Conservation (phyloP, 2,329 filamentous ascomycete genomes). For the Xylariaceae sp. region DNA sequence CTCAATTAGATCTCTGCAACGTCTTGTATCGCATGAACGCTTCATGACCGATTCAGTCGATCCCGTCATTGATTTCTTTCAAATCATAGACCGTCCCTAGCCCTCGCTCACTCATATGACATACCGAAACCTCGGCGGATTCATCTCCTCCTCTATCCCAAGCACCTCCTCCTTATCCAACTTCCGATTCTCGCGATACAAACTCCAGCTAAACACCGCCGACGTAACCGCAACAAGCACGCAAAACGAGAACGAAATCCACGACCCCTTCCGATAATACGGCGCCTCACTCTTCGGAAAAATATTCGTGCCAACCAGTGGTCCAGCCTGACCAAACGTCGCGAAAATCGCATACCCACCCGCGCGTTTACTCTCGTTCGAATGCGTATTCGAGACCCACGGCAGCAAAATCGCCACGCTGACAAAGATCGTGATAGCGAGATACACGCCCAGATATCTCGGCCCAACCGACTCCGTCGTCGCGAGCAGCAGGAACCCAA, state of each 20-base stretch:
- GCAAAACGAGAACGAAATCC: slow-evolving; percentile 33
- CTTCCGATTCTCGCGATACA: slow-evolving; percentile 16
- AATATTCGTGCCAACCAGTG: slow-evolving; percentile 31
- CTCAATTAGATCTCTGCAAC: neutral
- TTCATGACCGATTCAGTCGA: no score
- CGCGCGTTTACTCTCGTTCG: slow-evolving; percentile 34
- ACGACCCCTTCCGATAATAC: slow-evolving; percentile 34
- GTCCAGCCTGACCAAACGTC: slow-evolving; percentile 35
- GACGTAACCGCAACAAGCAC: slow-evolving; percentile 20
- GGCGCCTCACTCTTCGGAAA: slow-evolving; percentile 33
- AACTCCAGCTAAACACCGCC: slow-evolving; percentile 13
- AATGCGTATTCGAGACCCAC: slow-evolving; percentile 36
- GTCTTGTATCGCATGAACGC: no score
- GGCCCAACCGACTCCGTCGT: slow-evolving; percentile 31
- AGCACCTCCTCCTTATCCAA: slow-evolving; percentile 6
- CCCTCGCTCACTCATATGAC: slow-evolving; percentile 9
- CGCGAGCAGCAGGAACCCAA: slow-evolving; percentile 39
- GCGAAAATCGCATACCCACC: slow-evolving; percentile 35
- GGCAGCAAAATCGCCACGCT: slow-evolving; percentile 33
- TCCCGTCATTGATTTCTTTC: no score
- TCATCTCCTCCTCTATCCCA: neutral
- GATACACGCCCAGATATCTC: slow-evolving; percentile 36
- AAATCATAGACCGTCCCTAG: no score
- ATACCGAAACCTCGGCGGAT: slow-evolving; percentile 13
- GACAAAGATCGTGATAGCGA: slow-evolving; percentile 37